Evolutionary conservation across 257 asterid species (phyloP).

Genomic region (Leptodermis oblonga): DNA sequence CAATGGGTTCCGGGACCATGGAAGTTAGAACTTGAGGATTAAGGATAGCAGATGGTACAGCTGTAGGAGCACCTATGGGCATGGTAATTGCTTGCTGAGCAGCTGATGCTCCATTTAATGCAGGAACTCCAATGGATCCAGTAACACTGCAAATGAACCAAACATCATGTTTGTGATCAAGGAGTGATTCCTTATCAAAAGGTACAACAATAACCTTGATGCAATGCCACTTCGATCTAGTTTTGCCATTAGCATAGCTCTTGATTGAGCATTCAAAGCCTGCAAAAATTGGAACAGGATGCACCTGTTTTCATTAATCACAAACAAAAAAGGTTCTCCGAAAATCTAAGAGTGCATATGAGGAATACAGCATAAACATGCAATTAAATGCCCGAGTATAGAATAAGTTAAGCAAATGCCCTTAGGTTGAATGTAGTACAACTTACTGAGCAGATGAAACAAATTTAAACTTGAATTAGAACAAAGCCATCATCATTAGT

Average conservation of each 20-base stretch:
- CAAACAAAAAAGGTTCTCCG: neutral
- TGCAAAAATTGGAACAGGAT: constrained; percentile 24
- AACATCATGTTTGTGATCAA: constrained; percentile 8
- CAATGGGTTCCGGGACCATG: constrained; percentile 81
- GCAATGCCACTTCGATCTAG: constrained; percentile 91
- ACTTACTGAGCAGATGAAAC: neutral
- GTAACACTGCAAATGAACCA: constrained; percentile 42
- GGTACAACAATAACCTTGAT: constrained; percentile 43
- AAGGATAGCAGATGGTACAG: constrained; percentile 42
- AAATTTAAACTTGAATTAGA: neutral
- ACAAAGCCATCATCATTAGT: neutral
- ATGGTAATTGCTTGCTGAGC: constrained; percentile 52
- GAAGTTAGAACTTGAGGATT: constrained; percentile 50
- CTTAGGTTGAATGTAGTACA: neutral
- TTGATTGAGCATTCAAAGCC: constrained; percentile 95
- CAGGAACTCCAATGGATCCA: constrained; percentile 68
- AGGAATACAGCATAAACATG: neutral
- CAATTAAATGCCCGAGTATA: neutral
- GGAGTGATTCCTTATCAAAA: neutral
- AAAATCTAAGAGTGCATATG: neutral
- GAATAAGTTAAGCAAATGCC: neutral
- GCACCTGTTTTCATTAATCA: neutral
- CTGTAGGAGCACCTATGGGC: constrained; percentile 61
- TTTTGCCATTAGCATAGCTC: constrained; percentile 94
- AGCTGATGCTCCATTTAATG: constrained; percentile 62